Conservation (phyloP, 495 filamentous ascomycete species). For the Collariella sp. region DNA sequence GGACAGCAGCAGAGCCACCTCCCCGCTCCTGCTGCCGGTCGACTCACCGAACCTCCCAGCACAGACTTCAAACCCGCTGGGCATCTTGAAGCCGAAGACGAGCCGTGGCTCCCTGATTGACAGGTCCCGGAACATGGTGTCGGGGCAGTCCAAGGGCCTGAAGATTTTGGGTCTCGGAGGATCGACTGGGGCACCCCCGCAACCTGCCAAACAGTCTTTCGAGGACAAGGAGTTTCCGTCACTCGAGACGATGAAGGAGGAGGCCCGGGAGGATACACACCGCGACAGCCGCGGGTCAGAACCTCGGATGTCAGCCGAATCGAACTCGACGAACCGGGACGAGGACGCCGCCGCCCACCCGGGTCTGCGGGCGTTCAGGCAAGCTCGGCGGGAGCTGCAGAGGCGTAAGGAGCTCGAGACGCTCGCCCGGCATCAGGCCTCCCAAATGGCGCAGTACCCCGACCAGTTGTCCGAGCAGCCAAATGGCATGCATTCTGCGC, state of each 20-base stretch:
- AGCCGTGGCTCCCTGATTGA: conserved; percentile 53
- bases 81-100: conserved; percentile 58
- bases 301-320: conserved; percentile 14
- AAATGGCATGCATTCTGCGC: conserved; percentile 21
- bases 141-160: conserved; percentile 51
- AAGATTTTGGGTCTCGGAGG: conserved; percentile 63
- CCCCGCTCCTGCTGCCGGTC: conserved; percentile 39
- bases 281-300: conserved; percentile 20
- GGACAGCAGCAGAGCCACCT: conserved; percentile 49
- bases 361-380: conserved; percentile 41
- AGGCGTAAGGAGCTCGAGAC: conserved; percentile 42
- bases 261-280: conserved; percentile 39
- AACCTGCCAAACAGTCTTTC: conserved; percentile 30
- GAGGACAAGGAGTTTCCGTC: conserved; percentile 23
- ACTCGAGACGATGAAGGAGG: conserved; percentile 25
- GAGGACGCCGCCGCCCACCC: conserved; percentile 31
- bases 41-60: conserved; percentile 34
- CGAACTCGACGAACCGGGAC: conserved; percentile 16
- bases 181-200: conserved; percentile 45
- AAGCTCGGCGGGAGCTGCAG: conserved; percentile 46
- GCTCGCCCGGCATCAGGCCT: conserved; percentile 27
- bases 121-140: conserved; percentile 27
- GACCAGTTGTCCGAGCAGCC: conserved; percentile 18
- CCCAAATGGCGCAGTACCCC: conserved; percentile 13
- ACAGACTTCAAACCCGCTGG: conserved; percentile 49